Percentiles rank a stretch among this genome's conserved stretches.
phyloP scores from a whole-genome alignment of 306 rosid species.

The Bauhinia variegata region DNA sequence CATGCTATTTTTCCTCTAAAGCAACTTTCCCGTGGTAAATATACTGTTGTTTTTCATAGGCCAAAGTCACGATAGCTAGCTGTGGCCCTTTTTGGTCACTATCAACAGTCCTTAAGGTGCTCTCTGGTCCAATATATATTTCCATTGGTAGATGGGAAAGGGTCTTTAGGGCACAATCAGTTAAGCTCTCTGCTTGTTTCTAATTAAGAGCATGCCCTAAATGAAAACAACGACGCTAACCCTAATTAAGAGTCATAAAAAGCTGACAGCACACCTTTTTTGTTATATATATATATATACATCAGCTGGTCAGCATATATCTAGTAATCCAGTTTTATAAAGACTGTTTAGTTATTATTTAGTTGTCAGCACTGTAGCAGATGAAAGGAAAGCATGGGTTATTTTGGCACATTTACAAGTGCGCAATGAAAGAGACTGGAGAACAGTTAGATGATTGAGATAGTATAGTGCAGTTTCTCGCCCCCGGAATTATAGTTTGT shows the following conservation, averaged over 20 bases:
- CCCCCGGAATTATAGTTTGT: constrained; percentile 48
- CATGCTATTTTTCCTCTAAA: constrained; percentile 9
- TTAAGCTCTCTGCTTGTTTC: constrained; percentile 25
- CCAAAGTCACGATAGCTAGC: background rate
- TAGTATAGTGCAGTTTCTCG: constrained; percentile 24
- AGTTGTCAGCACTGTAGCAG: constrained; percentile 7
- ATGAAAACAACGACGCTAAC: background rate
- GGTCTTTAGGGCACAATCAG: constrained; percentile 19
- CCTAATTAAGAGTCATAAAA: constrained; percentile 15
- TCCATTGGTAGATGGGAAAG: constrained; percentile 27
- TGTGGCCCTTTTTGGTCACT: constrained; percentile 22
- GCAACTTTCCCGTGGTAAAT: constrained; percentile 12
- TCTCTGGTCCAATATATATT: background rate
- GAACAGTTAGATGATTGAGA: constrained; percentile 21
- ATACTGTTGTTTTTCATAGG: background rate
- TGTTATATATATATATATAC: background rate
- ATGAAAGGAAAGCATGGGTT: constrained; percentile 15
- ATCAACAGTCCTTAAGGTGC: constrained; percentile 5
- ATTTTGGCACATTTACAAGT: constrained; percentile 18
- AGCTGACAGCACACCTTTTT: background rate
- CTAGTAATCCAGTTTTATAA: background rate
- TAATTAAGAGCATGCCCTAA: constrained; percentile 18
- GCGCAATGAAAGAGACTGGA: constrained; percentile 6
- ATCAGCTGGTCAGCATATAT: background rate
- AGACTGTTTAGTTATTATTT: constrained; percentile 3